Conservation (phyloP, 129 eudicot genomes). For the Gnaphalium uliginosum region DNA sequence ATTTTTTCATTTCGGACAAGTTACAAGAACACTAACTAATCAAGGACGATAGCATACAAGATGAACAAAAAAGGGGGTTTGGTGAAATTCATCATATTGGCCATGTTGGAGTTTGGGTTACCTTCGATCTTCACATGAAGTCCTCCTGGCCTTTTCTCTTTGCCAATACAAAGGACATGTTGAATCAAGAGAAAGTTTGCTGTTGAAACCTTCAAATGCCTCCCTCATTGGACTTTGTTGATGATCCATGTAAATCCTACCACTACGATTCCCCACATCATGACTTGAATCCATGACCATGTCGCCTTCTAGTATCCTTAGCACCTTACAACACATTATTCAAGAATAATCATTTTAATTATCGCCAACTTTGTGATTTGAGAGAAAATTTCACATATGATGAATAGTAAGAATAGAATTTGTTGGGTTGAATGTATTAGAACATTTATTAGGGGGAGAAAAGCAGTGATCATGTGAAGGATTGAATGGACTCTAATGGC, state of each 20-base stretch:
- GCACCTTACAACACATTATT: conserved; percentile 49
- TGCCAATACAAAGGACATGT: conserved; percentile 43
- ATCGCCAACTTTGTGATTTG: background rate
- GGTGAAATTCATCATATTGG: conserved; percentile 4
- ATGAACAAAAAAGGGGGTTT: conserved; percentile 20
- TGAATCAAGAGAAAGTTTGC: conserved; percentile 45
- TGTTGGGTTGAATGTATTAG: too few species aligned
- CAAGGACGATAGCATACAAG: conserved; percentile 36
- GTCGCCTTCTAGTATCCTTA: conserved; percentile 93
- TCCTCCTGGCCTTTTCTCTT: conserved; percentile 48
- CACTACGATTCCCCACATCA: conserved; percentile 71
- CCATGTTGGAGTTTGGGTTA: background rate
- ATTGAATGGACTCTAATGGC: too few species aligned
- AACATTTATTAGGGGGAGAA: too few species aligned
- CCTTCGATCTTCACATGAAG: conserved; percentile 37
- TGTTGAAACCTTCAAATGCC: conserved; percentile 35
- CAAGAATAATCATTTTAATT: background rate
- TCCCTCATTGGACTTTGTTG: conserved; percentile 47
- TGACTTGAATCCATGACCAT: conserved; percentile 64
- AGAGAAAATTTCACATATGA: background rate
- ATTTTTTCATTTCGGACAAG: conserved; percentile 10
- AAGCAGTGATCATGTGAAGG: too few species aligned
- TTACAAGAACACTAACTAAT: conserved; percentile 27
- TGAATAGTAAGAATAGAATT: too few species aligned
- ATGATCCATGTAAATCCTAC: conserved; percentile 54